Percentiles rank a stretch among this genome's conserved stretches.
These are phyloP conservation scores for Xylaria sp. DNA, from an alignment of 495 filamentous ascomycete genomes.

Conservation along the genomic window DNA sequence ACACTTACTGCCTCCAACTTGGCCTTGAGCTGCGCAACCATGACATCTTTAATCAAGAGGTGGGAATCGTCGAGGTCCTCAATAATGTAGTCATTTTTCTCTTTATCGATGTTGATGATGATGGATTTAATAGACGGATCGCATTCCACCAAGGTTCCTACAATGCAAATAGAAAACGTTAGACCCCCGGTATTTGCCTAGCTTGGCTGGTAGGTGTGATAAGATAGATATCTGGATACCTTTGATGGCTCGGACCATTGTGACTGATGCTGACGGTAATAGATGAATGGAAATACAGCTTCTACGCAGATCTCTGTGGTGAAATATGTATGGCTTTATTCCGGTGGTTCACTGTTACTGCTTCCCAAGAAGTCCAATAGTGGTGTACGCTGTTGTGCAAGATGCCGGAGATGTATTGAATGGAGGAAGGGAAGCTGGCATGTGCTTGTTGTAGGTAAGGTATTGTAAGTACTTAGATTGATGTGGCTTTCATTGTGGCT, in stretches of 20 bases:
- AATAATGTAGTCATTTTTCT: conserved; percentile 61
- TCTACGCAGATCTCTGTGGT: neutral
- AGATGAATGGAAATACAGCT: neutral
- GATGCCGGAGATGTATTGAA: neutral
- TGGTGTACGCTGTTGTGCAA: neutral
- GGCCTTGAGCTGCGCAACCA: conserved; percentile 63
- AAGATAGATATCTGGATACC: conserved; percentile 11
- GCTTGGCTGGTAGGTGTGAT: neutral
- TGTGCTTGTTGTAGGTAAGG: too few relatives aligned
- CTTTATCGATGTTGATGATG: conserved; percentile 66
- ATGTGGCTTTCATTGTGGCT: neutral
- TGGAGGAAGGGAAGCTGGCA: too few relatives aligned
- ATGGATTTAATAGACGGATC: conserved; percentile 68
- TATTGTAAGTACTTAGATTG: too few relatives aligned
- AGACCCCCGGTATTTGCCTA: conserved; percentile 6
- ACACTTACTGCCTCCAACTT: conserved; percentile 63
- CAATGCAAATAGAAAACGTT: neutral
- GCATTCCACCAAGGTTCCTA: conserved; percentile 77
- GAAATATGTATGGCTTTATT: neutral
- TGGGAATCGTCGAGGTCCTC: conserved; percentile 78
- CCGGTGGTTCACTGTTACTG: neutral
- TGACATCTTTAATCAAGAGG: conserved; percentile 75
- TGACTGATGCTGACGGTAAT: neutral
- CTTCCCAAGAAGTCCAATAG: neutral
- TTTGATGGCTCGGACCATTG: conserved; percentile 34